Percentiles rank a stretch among this genome's conserved stretches.
Conservation (phyloP, 371 early-diverging fungal species). For the Apophysomyces ossiformis region DNA sequence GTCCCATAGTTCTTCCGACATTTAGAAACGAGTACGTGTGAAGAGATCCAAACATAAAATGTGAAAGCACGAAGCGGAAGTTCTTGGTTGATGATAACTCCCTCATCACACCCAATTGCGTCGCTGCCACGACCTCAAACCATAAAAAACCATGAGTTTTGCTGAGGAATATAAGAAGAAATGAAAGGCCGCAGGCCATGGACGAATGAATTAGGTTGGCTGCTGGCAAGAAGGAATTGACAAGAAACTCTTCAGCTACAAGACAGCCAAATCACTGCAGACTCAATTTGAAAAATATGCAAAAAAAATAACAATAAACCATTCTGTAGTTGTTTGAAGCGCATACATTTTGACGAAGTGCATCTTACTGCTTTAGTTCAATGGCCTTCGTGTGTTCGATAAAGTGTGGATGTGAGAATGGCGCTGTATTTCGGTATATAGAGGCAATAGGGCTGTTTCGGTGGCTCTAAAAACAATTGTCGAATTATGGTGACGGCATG, state of each 20-base stretch:
- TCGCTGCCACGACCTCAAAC: not conserved
- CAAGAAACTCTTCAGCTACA: no score
- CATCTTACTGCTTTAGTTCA: not conserved
- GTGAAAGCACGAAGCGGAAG: not conserved
- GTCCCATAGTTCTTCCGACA: no score
- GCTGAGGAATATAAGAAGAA: not conserved
- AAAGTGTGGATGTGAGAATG: conserved; percentile 5
- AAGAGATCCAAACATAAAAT: no score
- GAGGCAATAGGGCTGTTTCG: conserved; percentile 1
- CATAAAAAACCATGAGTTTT: not conserved
- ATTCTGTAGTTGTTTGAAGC: no score
- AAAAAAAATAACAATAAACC: no score
- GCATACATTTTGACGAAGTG: conserved; percentile 2
- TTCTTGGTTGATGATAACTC: not conserved
- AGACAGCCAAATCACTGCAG: no score
- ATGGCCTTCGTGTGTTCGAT: conserved; percentile 1
- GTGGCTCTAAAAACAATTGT: not conserved
- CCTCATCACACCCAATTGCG: conserved; percentile 1
- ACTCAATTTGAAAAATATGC: no score
- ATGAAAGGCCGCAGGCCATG: not conserved
- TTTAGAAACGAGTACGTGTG: no score
- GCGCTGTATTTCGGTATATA: not conserved
- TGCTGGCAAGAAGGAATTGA: no score
- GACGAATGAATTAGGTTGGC: not conserved
- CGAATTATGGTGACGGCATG: not conserved